Percentiles rank a stretch among this genome's conserved stretches.
phyloP scores from a whole-genome alignment of 1,139 yeast genomes.

The Candida anutae region DNA sequence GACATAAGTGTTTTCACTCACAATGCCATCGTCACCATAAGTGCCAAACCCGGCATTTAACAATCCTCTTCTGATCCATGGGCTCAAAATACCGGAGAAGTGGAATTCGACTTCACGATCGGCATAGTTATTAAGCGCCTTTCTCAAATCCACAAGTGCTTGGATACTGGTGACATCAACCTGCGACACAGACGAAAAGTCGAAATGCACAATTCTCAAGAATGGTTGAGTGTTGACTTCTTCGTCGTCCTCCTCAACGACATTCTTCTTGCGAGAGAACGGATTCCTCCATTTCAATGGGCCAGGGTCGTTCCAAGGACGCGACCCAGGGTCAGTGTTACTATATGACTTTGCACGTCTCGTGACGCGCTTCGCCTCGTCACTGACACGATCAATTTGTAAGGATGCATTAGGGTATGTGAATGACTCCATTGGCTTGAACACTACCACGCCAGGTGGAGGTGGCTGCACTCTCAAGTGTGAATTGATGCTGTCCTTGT shows the following conservation, averaged over 20 bases:
- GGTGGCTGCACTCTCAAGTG: slow-evolving; percentile 61
- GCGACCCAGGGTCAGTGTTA: slow-evolving; percentile 48
- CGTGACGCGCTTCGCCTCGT: slow-evolving; percentile 56
- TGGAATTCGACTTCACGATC: slow-evolving; percentile 85
- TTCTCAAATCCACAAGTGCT: slow-evolving; percentile 66
- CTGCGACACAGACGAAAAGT: slow-evolving; percentile 69
- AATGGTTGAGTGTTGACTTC: slow-evolving; percentile 50
- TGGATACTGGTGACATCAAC: slow-evolving; percentile 78
- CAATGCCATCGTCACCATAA: slow-evolving; percentile 34
- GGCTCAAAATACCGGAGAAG: slow-evolving; percentile 75
- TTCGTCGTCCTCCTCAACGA: slow-evolving; percentile 10
- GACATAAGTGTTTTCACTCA: slow-evolving; percentile 33
- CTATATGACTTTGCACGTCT: slow-evolving; percentile 49
- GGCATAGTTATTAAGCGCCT: slow-evolving; percentile 65
- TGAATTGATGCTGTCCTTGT: slow-evolving; percentile 48
- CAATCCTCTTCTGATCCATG: slow-evolving; percentile 80
- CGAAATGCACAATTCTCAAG: slow-evolving; percentile 67
- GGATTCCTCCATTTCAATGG: slow-evolving; percentile 40
- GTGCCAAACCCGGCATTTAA: slow-evolving; percentile 76
- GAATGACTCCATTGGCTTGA: slow-evolving; percentile 74
- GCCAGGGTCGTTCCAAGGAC: slow-evolving; percentile 93
- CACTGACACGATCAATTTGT: slow-evolving; percentile 64
- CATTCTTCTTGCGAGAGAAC: slow-evolving; percentile 16
- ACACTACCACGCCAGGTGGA: slow-evolving; percentile 86
- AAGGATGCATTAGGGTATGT: slow-evolving; percentile 74